phyloP scores from a whole-genome alignment of 345 rosid genomes.

The Clarkia xantiana region DNA sequence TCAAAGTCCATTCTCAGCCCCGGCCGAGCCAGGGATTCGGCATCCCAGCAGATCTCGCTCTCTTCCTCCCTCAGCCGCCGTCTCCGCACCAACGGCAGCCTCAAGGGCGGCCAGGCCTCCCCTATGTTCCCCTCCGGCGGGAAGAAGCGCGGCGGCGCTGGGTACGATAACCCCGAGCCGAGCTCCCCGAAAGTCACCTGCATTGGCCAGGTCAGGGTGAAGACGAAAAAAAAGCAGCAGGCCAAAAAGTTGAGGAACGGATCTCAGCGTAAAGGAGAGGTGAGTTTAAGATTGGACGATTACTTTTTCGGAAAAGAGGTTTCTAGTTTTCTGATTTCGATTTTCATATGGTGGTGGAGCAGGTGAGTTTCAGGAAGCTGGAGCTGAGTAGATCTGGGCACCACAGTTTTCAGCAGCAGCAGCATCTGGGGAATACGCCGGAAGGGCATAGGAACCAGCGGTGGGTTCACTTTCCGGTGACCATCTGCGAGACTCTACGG shows the following conservation, averaged over 20 bases:
- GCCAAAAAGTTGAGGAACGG: slow-evolving; percentile 57
- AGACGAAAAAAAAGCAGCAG: slow-evolving; percentile 61
- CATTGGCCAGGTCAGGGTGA: slow-evolving; percentile 92
- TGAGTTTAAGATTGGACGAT: slow-evolving; percentile 12
- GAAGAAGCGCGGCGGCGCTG: slow-evolving; percentile 46
- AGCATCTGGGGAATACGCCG: slow-evolving; percentile 15
- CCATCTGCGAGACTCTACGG: slow-evolving; percentile 72
- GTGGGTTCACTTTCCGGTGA: slow-evolving; percentile 79
- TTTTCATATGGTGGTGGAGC: no score
- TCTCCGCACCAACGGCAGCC: slow-evolving; percentile 46
- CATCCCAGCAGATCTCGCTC: slow-evolving; percentile 51
- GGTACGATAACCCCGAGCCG: slow-evolving; percentile 69
- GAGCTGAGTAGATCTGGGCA: slow-evolving; percentile 15
- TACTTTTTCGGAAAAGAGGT: no score
- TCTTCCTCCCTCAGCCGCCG: slow-evolving; percentile 73
- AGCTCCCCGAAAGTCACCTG: slow-evolving; percentile 95
- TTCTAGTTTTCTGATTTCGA: no score
- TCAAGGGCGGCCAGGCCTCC: slow-evolving; percentile 66
- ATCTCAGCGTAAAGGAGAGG: slow-evolving; percentile 50
- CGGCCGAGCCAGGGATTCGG: slow-evolving; percentile 34
- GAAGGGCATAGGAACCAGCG: slow-evolving; percentile 48
- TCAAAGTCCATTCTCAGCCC: slow-evolving; percentile 76
- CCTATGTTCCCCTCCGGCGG: slow-evolving; percentile 65
- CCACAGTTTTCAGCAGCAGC: slow-evolving; percentile 10
- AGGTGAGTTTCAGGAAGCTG: slow-evolving; percentile 29